Evolutionary conservation across 805 yeast species (phyloP).

Genomic region (Metschnikowia orientalis): DNA sequence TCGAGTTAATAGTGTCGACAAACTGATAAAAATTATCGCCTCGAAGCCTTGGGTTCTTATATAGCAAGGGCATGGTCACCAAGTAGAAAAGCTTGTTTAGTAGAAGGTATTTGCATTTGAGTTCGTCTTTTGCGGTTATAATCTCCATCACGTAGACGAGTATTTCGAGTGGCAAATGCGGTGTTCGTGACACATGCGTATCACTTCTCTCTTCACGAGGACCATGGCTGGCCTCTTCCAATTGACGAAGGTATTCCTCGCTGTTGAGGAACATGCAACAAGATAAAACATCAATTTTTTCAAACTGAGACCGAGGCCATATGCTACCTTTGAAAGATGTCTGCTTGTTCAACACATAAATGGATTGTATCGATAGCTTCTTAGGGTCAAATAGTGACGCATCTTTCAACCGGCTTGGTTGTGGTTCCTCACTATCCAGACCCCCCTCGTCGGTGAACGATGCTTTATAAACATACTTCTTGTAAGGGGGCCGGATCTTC

Average conservation of each 20-base stretch:
- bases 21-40: constrained; percentile 68
- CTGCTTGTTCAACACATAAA: constrained; percentile 30
- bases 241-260: constrained; percentile 19
- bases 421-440: constrained; percentile 12
- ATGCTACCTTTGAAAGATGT: constrained; percentile 21
- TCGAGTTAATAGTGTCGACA: constrained; percentile 60
- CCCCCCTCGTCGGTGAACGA: constrained; percentile 22
- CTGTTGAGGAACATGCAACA: constrained; percentile 28
- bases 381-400: constrained; percentile 14
- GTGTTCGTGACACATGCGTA: constrained; percentile 13
- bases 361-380: constrained; percentile 27
- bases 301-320: constrained; percentile 51
- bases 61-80: constrained; percentile 60
- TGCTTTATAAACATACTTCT: constrained; percentile 61
- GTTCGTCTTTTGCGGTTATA: constrained; percentile 23
- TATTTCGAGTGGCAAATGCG: constrained; percentile 36
- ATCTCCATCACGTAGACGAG: constrained; percentile 30
- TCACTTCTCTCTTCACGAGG: constrained; percentile 11
- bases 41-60: constrained; percentile 56
- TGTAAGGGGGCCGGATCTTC: constrained; percentile 75
- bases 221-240: constrained; percentile 10
- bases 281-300: constrained; percentile 45
- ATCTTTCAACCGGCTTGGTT: constrained; percentile 2
- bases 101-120: constrained; percentile 48
- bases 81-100: constrained; percentile 60